Conservation (phyloP, 805 yeast genomes). For the Barnettozyma sucrosica region DNA sequence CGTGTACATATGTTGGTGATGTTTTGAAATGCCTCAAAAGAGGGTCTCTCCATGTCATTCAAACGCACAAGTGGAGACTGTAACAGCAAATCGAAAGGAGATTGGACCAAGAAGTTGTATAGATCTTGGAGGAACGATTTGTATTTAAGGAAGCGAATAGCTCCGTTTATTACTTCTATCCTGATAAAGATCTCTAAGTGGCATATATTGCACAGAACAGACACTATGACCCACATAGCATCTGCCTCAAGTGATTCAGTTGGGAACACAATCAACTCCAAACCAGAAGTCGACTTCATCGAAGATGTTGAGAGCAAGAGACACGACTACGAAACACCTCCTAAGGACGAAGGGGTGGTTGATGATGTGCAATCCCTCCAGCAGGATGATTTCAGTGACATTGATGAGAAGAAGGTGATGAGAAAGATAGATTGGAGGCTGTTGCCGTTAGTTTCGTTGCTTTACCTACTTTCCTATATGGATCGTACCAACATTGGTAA, state of each 20-base stretch:
- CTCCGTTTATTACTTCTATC: background rate
- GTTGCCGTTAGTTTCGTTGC: constrained; percentile 34
- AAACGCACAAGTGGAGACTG: background rate
- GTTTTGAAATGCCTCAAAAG: background rate
- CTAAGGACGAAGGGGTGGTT: background rate
- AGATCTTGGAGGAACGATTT: background rate
- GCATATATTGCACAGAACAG: too few relatives aligned
- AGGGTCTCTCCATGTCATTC: background rate
- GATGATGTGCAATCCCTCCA: background rate
- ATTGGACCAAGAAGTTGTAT: background rate
- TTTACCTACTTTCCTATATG: constrained; percentile 39
- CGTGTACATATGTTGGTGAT: background rate
- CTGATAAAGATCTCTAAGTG: background rate
- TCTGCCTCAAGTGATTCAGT: background rate
- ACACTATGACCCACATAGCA: background rate
- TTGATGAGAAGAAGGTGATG: constrained; percentile 26
- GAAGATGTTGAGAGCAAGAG: constrained; percentile 4
- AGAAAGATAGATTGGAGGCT: constrained; percentile 35
- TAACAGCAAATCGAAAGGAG: background rate
- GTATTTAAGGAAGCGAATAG: background rate
- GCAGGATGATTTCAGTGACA: constrained; percentile 11
- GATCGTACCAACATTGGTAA: constrained; percentile 54
- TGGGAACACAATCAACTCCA: constrained; percentile 1
- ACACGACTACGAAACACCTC: background rate
- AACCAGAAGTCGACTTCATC: constrained; percentile 2